Evolutionary conservation across 1,284 basidiomycete species (phyloP), one percentile per base, ranked within the genome.

Genomic region (Trichosporon ovoides): DNA sequence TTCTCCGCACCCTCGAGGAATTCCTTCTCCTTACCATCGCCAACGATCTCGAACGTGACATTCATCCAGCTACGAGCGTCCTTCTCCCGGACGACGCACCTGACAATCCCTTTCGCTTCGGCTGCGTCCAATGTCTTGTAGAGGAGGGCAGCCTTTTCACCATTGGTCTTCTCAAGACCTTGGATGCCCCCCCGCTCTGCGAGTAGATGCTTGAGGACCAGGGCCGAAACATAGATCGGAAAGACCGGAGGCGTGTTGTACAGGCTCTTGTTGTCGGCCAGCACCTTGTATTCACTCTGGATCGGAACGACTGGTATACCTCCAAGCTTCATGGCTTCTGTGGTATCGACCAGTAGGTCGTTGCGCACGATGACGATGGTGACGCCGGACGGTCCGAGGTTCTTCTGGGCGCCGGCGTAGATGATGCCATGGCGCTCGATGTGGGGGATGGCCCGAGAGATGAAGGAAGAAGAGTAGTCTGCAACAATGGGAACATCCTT

Each of bases 331-430:
- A 85, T 82, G 0, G 91, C 89, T 7, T 84, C 85, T 67, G 91
- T 87, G 38, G 89, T 86, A 72, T 89, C 88, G 67, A 92, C 90
- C 68, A 96, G 81, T 71, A 96, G 87, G 77, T 96, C 91, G 64
- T 94, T 85, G 34, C 91, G 85, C 18, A 97, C 91, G 75, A 99
- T 95, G 63, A 95, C 81, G 70, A 98, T 84, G 5, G 93, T 95
- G 22, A 96, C 81, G 3, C 96, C 96, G 0, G 94, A 87, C 1
- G 96, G 96, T 6, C 95, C 96, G 53, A 98, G 82, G 76, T 99
- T 99, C 82, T 99, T 99, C 78, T 99, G 96, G n/a, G 90, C 96
- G 40, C 96, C 96, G 12, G 95, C 97, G 75, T 89, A 98, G 70
- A 99, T 88, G 71, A 98, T 82, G 5, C 91, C 92, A 74, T 96